Conservation (phyloP, 2,329 filamentous ascomycete species). For the Aspergillus transmontanensis region DNA sequence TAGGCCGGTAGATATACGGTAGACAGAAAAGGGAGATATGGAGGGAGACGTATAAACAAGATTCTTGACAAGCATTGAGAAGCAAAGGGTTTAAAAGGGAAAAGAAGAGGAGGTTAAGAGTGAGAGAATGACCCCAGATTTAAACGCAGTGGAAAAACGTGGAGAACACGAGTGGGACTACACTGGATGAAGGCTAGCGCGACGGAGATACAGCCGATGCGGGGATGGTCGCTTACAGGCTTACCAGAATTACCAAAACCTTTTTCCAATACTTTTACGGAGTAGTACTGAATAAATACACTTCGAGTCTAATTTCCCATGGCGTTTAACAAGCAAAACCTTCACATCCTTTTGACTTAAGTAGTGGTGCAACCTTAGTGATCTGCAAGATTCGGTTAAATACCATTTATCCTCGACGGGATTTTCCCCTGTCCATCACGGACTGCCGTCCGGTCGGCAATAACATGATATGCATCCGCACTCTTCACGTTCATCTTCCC, state of each 20-base stretch:
- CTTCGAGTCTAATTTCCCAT: background rate
- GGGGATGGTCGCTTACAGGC: slow-evolving; percentile 16
- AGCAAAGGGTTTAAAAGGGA: slow-evolving; percentile 14
- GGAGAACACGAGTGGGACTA: slow-evolving; percentile 19
- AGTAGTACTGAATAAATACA: too few species aligned
- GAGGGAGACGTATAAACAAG: background rate
- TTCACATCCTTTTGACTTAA: background rate
- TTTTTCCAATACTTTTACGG: too few species aligned
- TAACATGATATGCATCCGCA: background rate
- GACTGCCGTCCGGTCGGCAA: slow-evolving; percentile 15
- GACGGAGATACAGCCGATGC: slow-evolving; percentile 19
- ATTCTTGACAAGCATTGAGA: slow-evolving; percentile 4
- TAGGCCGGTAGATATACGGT: background rate
- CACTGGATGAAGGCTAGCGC: background rate
- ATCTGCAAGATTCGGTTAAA: slow-evolving; percentile 9
- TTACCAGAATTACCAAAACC: background rate
- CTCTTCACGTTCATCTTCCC: slow-evolving; percentile 1
- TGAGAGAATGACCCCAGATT: slow-evolving; percentile 16
- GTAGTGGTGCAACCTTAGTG: background rate
- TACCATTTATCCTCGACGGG: slow-evolving; percentile 10
- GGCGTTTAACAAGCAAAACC: background rate
- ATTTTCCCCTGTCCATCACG: slow-evolving; percentile 23
- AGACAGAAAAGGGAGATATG: slow-evolving; percentile 1
- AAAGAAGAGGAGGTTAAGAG: slow-evolving; percentile 9
- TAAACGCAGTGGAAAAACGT: slow-evolving; percentile 21